Base-by-base conservation (phyloP, 2,329 filamentous ascomycete genomes). In the Colletotrichum destructivum region DNA sequence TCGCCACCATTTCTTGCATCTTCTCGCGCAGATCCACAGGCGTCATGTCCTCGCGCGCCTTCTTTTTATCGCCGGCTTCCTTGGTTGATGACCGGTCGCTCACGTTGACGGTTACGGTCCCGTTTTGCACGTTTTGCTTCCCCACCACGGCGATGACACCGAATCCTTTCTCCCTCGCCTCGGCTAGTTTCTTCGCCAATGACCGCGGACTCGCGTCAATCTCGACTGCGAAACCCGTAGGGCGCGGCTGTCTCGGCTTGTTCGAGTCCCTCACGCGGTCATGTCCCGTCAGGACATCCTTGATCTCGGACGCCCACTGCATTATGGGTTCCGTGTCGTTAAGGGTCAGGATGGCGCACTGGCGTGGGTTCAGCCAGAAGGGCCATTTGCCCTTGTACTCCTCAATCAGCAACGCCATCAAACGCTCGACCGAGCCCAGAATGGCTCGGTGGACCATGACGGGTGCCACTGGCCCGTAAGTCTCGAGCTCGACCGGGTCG, bases 401-500 rank as follows among this genome's bases (percentile, higher is more conserved):
- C 81, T 97, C 95, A 66, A 96, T 95, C 51, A 97, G 82, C 16
- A 97, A 85, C 4, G 94, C 94, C 88, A 97, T 92, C 73, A 97
- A 90, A 56, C 95, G 89, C 82, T 97, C 94, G 6, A 97, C 88
- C 0, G 93, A 96, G 18, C 94, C 94, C 62, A 97, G 87, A 46
- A 97, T 92, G 16, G 95, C 94, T 61, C 94, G 90, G 79, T 97
- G 94, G 62, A 97, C 92, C 78, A 97, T 88, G 47, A 97, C 94
- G 0, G 95, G 94, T 2, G 81, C 79, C 4, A 92, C 92, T 1
- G 86, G 84, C 21, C 91, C 92, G 16, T 86, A 87, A 1, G 81
- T 84, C 78, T 86, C 81, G 23, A 62, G 51, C 16, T 55, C 62
- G 13, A 72, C 63, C 6, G 70, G 46, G 21, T 67, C 63, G n/a